These are phyloP conservation scores for Sugiyamaella qingdaonensis DNA, from an alignment of 805 yeast species.

Conservation along the genomic window DNA sequence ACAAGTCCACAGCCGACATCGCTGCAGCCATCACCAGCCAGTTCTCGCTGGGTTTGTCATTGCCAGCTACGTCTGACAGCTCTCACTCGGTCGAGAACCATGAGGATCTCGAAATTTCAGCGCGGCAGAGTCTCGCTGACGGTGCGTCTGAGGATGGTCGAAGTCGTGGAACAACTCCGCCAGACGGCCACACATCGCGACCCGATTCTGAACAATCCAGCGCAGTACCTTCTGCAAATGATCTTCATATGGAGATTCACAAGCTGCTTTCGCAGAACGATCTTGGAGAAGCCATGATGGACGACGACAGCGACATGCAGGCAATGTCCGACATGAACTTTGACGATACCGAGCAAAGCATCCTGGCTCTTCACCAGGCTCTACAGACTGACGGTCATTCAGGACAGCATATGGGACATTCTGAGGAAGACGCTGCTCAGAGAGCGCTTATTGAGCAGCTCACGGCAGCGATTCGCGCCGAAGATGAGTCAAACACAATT, in stretches of 20 bases:
- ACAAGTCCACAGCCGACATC: no score
- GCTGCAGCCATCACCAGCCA: no score
- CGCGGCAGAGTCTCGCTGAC: no score
- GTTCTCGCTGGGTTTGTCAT: no score
- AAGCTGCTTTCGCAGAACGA: not conserved
- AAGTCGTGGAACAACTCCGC: no score
- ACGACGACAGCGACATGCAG: not conserved
- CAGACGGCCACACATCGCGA: no score
- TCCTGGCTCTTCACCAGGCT: not conserved
- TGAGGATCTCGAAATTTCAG: no score
- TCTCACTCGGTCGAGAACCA: no score
- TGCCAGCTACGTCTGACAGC: no score
- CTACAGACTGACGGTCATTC: not conserved
- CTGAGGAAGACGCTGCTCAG: constrained; percentile 1
- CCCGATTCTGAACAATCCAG: no score
- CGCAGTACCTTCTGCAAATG: not conserved
- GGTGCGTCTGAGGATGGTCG: no score
- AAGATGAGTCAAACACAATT: constrained; percentile 6
- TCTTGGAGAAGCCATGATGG: not conserved
- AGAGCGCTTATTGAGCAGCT: constrained; percentile 12
- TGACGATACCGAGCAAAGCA: not conserved
- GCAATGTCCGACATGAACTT: not conserved
- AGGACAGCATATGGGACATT: not conserved
- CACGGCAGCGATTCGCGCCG: constrained; percentile 10
- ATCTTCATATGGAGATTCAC: not conserved